A percentile compares a stretch with the other conserved stretches of the same genome.
Evolutionary conservation across 257 asterid genomes (phyloP).

Genomic region (Galeopsis tetrahit): DNA sequence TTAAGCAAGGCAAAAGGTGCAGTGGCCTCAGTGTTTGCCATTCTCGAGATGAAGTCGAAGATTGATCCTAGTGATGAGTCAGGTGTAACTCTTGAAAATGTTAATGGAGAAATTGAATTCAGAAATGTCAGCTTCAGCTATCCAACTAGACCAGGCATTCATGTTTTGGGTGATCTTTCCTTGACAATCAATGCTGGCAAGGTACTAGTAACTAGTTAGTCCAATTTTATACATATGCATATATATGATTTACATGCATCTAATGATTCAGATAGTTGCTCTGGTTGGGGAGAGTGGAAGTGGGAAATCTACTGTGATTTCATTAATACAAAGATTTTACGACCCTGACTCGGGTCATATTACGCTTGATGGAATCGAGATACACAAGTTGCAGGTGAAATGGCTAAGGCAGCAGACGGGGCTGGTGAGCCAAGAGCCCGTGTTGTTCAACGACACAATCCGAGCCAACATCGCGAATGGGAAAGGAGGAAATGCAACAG

Average conservation of each 20-base stretch:
- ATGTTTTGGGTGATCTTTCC: conserved; percentile 54
- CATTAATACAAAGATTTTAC: conserved; percentile 65
- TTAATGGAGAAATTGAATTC: conserved; percentile 60
- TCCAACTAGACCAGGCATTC: conserved; percentile 65
- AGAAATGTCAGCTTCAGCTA: conserved; percentile 56
- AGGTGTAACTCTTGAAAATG: conserved; percentile 53
- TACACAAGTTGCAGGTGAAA: conserved; percentile 55
- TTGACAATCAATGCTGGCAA: conserved; percentile 54
- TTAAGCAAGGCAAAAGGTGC: conserved; percentile 65
- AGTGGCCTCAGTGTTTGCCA: conserved; percentile 61
- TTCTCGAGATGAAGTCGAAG: conserved; percentile 59
- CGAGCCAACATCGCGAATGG: conserved; percentile 73
- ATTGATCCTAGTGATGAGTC: conserved; percentile 64
- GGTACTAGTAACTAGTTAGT: too few relatives aligned
- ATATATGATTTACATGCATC: neutral
- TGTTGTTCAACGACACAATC: conserved; percentile 65
- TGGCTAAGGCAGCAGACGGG: conserved; percentile 86
- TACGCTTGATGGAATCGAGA: conserved; percentile 63
- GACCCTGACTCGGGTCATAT: conserved; percentile 64
- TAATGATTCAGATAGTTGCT: conserved; percentile 56
- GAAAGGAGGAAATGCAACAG: conserved; percentile 58
- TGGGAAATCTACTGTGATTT: conserved; percentile 74
- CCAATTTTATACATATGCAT: too few relatives aligned
- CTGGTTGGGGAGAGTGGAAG: conserved; percentile 83
- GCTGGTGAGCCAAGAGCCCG: conserved; percentile 81